Base-by-base conservation (phyloP, 1,284 basidiomycete genomes). In the Fereydounia khargensis region DNA sequence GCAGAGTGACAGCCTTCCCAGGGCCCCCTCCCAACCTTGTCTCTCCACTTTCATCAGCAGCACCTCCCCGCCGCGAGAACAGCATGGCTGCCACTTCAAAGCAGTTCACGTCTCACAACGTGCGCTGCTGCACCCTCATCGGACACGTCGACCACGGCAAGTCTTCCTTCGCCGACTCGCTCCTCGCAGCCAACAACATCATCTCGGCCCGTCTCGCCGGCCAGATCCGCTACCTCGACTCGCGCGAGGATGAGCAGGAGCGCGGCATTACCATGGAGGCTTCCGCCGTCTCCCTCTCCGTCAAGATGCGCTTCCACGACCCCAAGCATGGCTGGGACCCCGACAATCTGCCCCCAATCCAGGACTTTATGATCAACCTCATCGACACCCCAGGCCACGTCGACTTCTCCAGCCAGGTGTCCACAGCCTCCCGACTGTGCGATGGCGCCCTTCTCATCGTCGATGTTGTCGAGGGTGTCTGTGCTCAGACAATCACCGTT, bases 371-470 rank as follows among this genome's bases (percentile, higher is more conserved):
- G 43, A 82, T 92, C 62, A 97, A 97, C 76, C 87, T 98, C 81
- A 94, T 98, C 66, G 95, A 99, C 77, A 98, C 95, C 0, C 95
- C 95, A 3, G 95, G 95, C 3, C 95, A 99, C 78, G 92, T 98
- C 32, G 95, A 98, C 78, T 99, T 99, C 65, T 94, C 91, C 0
- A 89, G 86, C 47, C 95, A 98, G 74, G 95, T 98, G 0, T 96
- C 92, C 0, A 89, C 89, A 1, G 91, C 94, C 9, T 89, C 90
- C 8, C 81, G 94, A 35, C 77, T 99, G 21, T 96, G 91, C 69
- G 95, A 98, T 74, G 95, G 95, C 19, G 91, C 92, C 5, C 81
- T 99, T 6, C 88, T 98, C 22, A 81, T 99, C n/a, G 90, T 99
- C 3, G 95, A 99, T 76, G 91, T 90, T 1, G 91, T 97, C 4